Conservation (phyloP, 192 early-diverging fungal species). For the Coemansia sp. region DNA sequence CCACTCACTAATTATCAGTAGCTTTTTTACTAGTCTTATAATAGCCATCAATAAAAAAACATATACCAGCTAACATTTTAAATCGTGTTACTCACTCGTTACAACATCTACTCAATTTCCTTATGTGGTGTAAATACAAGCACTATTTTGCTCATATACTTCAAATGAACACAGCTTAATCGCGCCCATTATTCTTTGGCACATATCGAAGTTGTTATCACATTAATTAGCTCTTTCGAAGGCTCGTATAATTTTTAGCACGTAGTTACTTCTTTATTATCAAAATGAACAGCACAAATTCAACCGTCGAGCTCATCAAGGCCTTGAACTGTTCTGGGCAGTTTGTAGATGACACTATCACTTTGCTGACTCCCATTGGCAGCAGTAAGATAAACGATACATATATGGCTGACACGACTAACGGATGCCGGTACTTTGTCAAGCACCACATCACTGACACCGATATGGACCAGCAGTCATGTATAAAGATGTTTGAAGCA, state of each 20-base stretch:
- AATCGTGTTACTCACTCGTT: not conserved
- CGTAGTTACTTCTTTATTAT: not conserved
- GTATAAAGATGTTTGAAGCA: conserved; percentile 20
- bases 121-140: not conserved
- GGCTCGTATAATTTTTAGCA: not conserved
- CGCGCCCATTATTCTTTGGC: not conserved
- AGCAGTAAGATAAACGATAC: conserved; percentile 26
- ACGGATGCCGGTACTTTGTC: conserved; percentile 27
- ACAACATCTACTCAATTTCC: not conserved
- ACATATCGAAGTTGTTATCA: not conserved
- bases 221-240: not conserved
- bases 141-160: not conserved
- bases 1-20: not conserved
- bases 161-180: not conserved
- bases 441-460: conserved; percentile 13
- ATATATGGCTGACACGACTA: not conserved
- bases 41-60: not conserved
- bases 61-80: not conserved
- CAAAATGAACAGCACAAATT: not conserved
- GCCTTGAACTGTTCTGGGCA: not conserved
- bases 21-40: not conserved
- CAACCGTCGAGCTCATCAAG: not conserved
- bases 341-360: not conserved
- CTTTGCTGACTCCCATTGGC: not conserved
- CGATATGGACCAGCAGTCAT: not conserved